These are phyloP conservation scores for Amaranthus cruentus DNA, from an alignment of 148 eudicot species.

Conservation along the genomic window DNA sequence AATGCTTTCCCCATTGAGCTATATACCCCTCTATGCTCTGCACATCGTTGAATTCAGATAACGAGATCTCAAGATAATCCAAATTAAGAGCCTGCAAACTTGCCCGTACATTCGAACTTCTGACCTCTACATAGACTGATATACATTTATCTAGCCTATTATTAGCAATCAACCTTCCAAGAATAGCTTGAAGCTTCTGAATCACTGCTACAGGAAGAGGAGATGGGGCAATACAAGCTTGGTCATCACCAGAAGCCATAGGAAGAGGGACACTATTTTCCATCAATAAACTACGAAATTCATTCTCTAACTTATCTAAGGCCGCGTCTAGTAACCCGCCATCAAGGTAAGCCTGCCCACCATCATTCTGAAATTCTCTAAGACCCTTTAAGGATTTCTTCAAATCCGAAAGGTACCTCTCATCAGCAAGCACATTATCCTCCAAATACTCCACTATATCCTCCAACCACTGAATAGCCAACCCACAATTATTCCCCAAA, in stretches of 20 bases:
- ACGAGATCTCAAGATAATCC: conserved; percentile 73
- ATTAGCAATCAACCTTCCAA: conserved; percentile 60
- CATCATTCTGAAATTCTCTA: conserved; percentile 44
- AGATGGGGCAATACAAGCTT: conserved; percentile 67
- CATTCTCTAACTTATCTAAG: conserved; percentile 53
- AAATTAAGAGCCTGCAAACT: conserved; percentile 68
- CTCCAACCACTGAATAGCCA: conserved; percentile 84
- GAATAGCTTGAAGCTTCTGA: conserved; percentile 74
- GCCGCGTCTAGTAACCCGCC: conserved; percentile 69
- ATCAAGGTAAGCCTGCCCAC: conserved; percentile 54
- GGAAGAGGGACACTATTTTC: conserved; percentile 73
- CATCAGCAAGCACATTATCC: conserved; percentile 68
- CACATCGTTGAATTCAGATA: conserved; percentile 63
- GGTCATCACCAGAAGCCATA: conserved; percentile 55
- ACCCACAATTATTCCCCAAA: conserved; percentile 68
- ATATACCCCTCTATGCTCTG: conserved; percentile 74
- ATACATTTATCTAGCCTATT: conserved; percentile 62
- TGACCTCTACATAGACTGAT: conserved; percentile 66
- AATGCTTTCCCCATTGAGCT: conserved; percentile 72
- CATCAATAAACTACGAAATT: conserved; percentile 48
- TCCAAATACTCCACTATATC: conserved; percentile 82
- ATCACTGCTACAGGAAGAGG: conserved; percentile 64
- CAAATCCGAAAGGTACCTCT: conserved; percentile 40
- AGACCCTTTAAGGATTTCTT: conserved; percentile 48
- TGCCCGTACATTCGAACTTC: conserved; percentile 65